Conservation (phyloP, 768 basidiomycete genomes). For the Coprinopsis strossmayeri region DNA sequence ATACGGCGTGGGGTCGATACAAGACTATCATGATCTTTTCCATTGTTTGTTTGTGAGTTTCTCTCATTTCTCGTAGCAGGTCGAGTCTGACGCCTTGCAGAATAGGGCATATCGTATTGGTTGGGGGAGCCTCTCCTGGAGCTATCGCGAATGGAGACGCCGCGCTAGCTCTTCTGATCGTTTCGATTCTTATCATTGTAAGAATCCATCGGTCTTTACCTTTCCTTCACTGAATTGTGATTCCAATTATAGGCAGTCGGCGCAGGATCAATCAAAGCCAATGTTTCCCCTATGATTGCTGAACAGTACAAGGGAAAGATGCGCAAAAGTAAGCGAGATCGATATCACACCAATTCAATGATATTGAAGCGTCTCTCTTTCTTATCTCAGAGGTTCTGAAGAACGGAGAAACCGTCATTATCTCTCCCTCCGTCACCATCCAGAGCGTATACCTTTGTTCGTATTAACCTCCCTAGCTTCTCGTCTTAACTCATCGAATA, state of each 20-base stretch:
- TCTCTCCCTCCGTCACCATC: constrained; percentile 45
- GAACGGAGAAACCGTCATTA: constrained; percentile 44
- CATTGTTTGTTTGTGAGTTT: constrained; percentile 32
- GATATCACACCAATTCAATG: no score
- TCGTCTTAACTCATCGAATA: no score
- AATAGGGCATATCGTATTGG: constrained; percentile 39
- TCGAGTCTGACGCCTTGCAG: background rate
- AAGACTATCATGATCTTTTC: constrained; percentile 52
- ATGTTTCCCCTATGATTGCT: constrained; percentile 53
- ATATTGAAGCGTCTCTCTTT: no score
- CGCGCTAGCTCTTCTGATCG: constrained; percentile 36
- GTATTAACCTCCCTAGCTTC: no score
- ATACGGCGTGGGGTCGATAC: constrained; percentile 49
- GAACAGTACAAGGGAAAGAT: constrained; percentile 48
- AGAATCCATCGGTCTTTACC: no score
- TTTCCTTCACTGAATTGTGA: background rate
- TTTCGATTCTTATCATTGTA: constrained; percentile 41
- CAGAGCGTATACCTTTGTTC: constrained; percentile 43
- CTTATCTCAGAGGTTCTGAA: constrained; percentile 29
- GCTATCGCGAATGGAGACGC: constrained; percentile 31
- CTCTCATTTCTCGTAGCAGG: background rate
- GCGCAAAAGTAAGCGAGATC: constrained; percentile 35
- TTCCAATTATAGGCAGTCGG: constrained; percentile 16
- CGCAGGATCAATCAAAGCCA: constrained; percentile 42
- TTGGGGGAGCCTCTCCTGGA: constrained; percentile 35